Evolutionary conservation across 768 basidiomycete species (phyloP).

Genomic region (Austroboletus eburneus): DNA sequence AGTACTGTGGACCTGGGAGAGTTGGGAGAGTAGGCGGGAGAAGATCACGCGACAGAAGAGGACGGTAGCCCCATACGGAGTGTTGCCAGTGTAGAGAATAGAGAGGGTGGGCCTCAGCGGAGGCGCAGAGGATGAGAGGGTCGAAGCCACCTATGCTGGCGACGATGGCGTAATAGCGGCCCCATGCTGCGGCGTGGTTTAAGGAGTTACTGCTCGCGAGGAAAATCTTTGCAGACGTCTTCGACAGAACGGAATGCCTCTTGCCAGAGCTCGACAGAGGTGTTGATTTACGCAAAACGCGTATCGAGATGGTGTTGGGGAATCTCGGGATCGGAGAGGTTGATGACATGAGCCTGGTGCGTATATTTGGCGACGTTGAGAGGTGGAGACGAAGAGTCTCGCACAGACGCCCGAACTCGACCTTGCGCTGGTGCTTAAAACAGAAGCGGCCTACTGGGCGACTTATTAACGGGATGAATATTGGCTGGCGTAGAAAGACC

Average conservation of each 20-base stretch:
- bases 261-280: constrained; percentile 98
- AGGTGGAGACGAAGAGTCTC: constrained; percentile 95
- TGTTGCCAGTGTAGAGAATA: too few relatives aligned
- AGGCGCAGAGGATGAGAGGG: too few relatives aligned
- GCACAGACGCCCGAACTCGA: constrained; percentile 95
- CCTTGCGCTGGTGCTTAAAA: constrained; percentile 86
- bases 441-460: constrained; percentile 97
- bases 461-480: constrained; percentile 57
- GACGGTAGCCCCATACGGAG: too few relatives aligned
- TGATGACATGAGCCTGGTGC: constrained; percentile 90
- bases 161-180: constrained; percentile 72
- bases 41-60: too few relatives aligned
- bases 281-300: constrained; percentile 93
- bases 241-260: constrained; percentile 98
- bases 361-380: constrained; percentile 91
- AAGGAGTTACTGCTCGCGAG: constrained; percentile 91
- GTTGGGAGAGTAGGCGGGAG: too few relatives aligned
- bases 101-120: too few relatives aligned
- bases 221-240: constrained; percentile 95
- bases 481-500: not conserved
- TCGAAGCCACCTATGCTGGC: constrained; percentile 69
- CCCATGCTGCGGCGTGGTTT: constrained; percentile 97
- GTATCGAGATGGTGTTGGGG: constrained; percentile 95
- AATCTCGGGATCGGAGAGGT: constrained; percentile 93
- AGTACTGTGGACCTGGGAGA: too few relatives aligned